phyloP scores from a whole-genome alignment of 345 rosid species.

The Barbarea vulgaris region DNA sequence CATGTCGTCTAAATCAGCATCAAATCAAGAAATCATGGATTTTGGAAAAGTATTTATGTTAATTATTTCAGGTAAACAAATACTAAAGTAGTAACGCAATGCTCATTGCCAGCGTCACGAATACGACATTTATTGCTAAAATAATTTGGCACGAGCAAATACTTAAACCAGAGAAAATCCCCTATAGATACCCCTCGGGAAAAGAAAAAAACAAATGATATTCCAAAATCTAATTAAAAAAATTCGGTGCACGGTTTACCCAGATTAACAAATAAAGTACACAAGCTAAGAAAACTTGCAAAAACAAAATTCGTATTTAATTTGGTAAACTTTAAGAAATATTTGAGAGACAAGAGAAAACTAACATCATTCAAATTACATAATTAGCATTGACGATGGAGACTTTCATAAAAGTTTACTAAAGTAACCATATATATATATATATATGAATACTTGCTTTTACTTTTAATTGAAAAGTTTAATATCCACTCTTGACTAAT shows the following conservation, averaged over 20 bases:
- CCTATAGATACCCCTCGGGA: not conserved
- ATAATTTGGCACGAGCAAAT: constrained; percentile 25
- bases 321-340: not conserved
- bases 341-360: not conserved
- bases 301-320: not conserved
- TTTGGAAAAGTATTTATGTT: constrained; percentile 18
- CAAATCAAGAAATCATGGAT: constrained; percentile 25
- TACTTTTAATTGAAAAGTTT: constrained; percentile 26
- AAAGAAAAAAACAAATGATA: not conserved
- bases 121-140: constrained; percentile 7
- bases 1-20: constrained; percentile 36
- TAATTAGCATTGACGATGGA: constrained; percentile 4
- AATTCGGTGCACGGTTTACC: not conserved
- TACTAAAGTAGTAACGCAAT: constrained; percentile 20
- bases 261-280: not conserved
- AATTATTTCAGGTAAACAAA: constrained; percentile 13
- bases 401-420: constrained; percentile 21
- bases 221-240: constrained; percentile 3
- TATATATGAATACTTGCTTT: constrained; percentile 20
- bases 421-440: constrained; percentile 3
- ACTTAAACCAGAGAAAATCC: constrained; percentile 4
- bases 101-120: constrained; percentile 36
- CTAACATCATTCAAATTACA: not conserved
- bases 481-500: constrained; percentile 36
- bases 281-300: not conserved